These are phyloP conservation scores for Aspergillus campestris DNA, from an alignment of 495 filamentous ascomycete genomes.

Conservation along the genomic window DNA sequence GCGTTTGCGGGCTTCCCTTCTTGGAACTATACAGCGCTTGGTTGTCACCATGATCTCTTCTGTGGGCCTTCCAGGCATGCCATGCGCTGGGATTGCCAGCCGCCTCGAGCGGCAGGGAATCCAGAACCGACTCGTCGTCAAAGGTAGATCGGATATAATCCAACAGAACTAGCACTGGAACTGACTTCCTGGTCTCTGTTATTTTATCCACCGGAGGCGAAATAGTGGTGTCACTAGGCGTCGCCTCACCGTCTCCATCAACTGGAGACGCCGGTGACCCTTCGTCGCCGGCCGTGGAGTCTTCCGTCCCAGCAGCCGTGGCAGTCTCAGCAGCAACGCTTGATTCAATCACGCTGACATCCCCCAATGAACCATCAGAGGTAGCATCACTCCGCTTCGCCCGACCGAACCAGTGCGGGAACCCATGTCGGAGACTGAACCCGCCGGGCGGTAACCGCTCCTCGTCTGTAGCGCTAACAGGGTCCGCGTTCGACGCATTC, in stretches of 20 bases:
- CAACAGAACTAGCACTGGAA: constrained; percentile 45
- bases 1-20: constrained; percentile 32
- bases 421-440: constrained; percentile 81
- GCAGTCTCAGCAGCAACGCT: neutral
- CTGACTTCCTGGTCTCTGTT: constrained; percentile 14
- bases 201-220: constrained; percentile 13
- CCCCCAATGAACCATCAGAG: constrained; percentile 27
- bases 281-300: neutral
- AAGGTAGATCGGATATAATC: constrained; percentile 77
- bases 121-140: constrained; percentile 64
- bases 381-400: constrained; percentile 22
- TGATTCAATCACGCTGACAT: constrained; percentile 26
- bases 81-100: constrained; percentile 84
- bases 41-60: constrained; percentile 20
- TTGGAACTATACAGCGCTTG: constrained; percentile 10
- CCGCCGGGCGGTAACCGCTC: constrained; percentile 77
- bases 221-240: constrained; percentile 4
- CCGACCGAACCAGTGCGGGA: constrained; percentile 76
- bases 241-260: constrained; percentile 3
- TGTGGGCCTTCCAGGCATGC: constrained; percentile 78
- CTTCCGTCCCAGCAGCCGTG: neutral
- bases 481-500: constrained; percentile 55
- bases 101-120: constrained; percentile 68
- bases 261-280: neutral
- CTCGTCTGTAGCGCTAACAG: constrained; percentile 71